Conservation (phyloP, 2,329 filamentous ascomycete species). For the Gaeumannomyces tritici region DNA sequence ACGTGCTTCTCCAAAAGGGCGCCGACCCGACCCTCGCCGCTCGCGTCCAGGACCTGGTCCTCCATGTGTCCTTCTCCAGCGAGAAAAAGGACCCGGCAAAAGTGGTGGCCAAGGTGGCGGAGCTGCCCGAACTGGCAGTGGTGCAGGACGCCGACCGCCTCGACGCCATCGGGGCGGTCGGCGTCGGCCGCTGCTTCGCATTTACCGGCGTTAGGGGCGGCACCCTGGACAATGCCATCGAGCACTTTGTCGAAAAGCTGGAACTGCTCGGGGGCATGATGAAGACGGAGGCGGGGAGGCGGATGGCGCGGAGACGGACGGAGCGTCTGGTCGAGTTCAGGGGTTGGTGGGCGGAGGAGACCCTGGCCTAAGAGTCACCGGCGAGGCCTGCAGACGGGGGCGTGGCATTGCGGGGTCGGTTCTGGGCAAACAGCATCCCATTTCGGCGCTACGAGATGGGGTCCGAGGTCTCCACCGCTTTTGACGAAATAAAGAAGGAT, state of each 20-base stretch:
- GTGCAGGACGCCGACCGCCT: slow-evolving; percentile 90
- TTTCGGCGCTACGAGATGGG: too few relatives aligned
- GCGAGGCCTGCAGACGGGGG: too few relatives aligned
- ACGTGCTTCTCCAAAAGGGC: slow-evolving; percentile 43
- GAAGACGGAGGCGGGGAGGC: slow-evolving; percentile 49
- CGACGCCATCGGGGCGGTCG: slow-evolving; percentile 84
- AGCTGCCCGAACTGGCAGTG: slow-evolving; percentile 66
- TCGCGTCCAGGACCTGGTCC: slow-evolving; percentile 62
- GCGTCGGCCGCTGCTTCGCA: slow-evolving; percentile 68
- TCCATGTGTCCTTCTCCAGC: slow-evolving; percentile 67
- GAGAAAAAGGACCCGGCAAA: slow-evolving; percentile 57
- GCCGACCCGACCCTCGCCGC: slow-evolving; percentile 48
- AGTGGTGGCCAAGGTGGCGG: slow-evolving; percentile 50
- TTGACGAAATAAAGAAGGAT: too few relatives aligned
- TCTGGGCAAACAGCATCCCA: too few relatives aligned
- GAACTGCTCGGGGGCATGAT: slow-evolving; percentile 54
- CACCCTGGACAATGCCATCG: slow-evolving; percentile 55
- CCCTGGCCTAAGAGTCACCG: too few relatives aligned
- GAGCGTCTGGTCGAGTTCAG: slow-evolving; percentile 41
- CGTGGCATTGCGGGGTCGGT: too few relatives aligned
- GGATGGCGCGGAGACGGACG: slow-evolving; percentile 43
- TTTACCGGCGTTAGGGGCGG: slow-evolving; percentile 57
- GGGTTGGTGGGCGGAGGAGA: slow-evolving; percentile 50
- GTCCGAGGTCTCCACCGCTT: too few relatives aligned
- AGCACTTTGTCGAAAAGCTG: slow-evolving; percentile 72